These are phyloP conservation scores for Chrysochromulina tobinii DNA, from an alignment of 78 protist genomes.

Conservation along the genomic window DNA sequence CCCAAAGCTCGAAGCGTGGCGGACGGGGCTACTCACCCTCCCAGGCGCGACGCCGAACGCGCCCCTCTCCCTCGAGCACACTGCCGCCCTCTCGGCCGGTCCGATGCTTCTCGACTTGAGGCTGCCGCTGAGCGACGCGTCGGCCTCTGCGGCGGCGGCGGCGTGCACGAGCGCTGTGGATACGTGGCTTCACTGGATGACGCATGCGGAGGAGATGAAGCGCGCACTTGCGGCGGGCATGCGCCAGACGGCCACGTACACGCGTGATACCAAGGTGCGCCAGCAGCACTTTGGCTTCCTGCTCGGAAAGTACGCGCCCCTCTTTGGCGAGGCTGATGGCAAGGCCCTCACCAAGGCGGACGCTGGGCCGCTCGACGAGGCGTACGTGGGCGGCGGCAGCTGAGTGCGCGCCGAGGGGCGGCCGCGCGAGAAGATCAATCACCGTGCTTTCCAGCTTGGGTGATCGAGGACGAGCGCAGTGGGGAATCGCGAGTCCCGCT, in stretches of 20 bases:
- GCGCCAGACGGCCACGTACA: not conserved
- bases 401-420: no score
- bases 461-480: no score
- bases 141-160: not conserved
- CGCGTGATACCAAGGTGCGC: slow-evolving; percentile 11
- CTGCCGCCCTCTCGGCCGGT: not conserved
- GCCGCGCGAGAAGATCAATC: no score
- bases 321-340: not conserved
- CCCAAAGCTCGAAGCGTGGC: not conserved
- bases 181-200: not conserved
- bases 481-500: no score
- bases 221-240: not conserved
- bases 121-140: not conserved
- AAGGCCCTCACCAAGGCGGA: not conserved
- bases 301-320: not conserved
- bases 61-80: not conserved
- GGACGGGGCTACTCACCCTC: not conserved
- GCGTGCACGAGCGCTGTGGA: not conserved
- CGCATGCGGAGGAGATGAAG: not conserved
- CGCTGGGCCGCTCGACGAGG: slow-evolving; percentile 15
- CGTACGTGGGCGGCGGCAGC: not conserved
- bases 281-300: not conserved
- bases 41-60: not conserved
- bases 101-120: not conserved
- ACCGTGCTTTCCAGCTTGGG: no score